Percentiles rank a stretch among this genome's conserved stretches.
Evolutionary conservation across 108 stramenopile species (phyloP).

Genomic region (Aurantiochytrium sp.): DNA sequence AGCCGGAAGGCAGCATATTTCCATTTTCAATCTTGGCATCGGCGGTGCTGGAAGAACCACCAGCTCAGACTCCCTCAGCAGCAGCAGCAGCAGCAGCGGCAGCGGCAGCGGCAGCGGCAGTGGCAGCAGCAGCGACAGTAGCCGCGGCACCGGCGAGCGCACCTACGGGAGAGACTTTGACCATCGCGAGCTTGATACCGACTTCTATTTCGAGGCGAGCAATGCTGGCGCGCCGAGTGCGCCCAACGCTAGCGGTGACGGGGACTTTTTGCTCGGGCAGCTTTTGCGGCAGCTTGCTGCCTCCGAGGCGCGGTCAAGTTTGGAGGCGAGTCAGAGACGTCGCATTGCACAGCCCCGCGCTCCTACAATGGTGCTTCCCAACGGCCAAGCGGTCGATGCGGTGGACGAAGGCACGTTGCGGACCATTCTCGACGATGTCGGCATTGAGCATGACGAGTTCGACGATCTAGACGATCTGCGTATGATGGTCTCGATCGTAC

Average conservation of each 20-base stretch:
- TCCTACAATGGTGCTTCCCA: background rate
- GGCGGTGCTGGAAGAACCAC: too few relatives aligned
- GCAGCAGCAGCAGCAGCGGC: too few relatives aligned
- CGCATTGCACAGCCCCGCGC: background rate
- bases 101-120: too few relatives aligned
- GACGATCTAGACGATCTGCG: background rate
- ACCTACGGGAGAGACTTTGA: too few relatives aligned
- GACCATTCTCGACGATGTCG: background rate
- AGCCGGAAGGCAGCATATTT: too few relatives aligned
- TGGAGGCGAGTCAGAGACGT: background rate
- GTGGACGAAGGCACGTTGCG: background rate
- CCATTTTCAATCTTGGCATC: too few relatives aligned
- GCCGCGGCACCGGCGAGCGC: too few relatives aligned
- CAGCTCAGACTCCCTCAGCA: too few relatives aligned
- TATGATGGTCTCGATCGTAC: background rate
- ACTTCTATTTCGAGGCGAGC: background rate
- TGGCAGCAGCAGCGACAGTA: too few relatives aligned
- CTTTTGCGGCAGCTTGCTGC: background rate
- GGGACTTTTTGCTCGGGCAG: background rate
- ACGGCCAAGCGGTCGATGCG: background rate
- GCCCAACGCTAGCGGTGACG: background rate
- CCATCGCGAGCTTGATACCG: too few relatives aligned
- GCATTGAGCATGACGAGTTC: background rate
- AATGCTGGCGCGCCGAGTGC: background rate
- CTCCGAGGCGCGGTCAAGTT: background rate